Conservation (phyloP, 2,329 filamentous ascomycete genomes). For the Ramularia collo-cygni region DNA sequence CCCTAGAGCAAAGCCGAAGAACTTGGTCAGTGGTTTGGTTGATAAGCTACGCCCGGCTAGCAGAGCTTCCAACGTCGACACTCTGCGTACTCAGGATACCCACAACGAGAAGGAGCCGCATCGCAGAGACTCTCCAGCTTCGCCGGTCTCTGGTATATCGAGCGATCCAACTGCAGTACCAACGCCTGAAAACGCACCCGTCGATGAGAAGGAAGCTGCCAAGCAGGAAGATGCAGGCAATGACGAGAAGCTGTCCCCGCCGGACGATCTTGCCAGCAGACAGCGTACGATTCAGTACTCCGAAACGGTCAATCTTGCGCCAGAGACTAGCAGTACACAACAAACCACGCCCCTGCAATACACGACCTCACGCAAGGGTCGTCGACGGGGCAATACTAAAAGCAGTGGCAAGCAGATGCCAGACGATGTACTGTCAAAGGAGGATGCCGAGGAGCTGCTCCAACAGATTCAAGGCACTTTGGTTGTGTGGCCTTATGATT, state of each 20-base stretch:
- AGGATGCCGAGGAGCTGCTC: conserved; percentile 75
- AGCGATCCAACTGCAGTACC: conserved; percentile 26
- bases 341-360: conserved; percentile 13
- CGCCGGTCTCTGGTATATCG: conserved; percentile 18
- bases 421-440: conserved; percentile 68
- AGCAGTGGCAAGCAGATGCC: conserved; percentile 56
- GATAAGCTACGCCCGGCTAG: conserved; percentile 29
- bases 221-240: conserved; percentile 7
- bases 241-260: conserved; percentile 30
- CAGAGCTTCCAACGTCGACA: conserved; percentile 19
- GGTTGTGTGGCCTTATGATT: conserved; percentile 92
- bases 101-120: conserved; percentile 20
- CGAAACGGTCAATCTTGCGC: conserved; percentile 18
- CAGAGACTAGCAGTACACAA: conserved; percentile 27
- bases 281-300: conserved; percentile 30
- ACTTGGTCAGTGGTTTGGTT: conserved; percentile 26
- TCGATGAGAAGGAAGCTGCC: conserved; percentile 23
- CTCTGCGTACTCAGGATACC: conserved; percentile 16
- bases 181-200: conserved; percentile 18
- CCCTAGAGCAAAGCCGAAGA: conserved; percentile 11
- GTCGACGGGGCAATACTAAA: conserved; percentile 64
- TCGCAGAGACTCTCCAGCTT: conserved; percentile 15
- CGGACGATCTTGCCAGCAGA: conserved; percentile 26
- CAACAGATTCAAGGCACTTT: conserved; percentile 78
- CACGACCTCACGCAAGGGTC: conserved; percentile 47